Conservation (phyloP, 2,329 filamentous ascomycete genomes). For the Hypoxylon sp. region DNA sequence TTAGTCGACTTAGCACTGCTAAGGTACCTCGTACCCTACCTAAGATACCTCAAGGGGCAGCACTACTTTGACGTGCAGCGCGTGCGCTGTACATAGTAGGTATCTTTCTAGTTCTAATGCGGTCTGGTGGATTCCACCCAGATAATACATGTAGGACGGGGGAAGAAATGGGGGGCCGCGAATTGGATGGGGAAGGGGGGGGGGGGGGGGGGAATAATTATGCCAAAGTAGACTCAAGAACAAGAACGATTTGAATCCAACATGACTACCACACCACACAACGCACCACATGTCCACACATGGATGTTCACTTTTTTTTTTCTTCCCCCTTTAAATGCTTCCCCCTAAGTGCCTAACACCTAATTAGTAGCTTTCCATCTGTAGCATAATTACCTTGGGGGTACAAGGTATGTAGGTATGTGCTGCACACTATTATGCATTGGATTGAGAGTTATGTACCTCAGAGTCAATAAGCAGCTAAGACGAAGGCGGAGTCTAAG, state of each 20-base stretch:
- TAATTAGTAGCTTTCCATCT: constrained; percentile 33
- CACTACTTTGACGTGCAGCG: constrained; percentile 39
- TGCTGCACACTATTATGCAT: constrained; percentile 11
- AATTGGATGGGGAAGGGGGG: constrained; percentile 30
- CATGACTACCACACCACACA: constrained; percentile 38
- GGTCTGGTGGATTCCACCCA: constrained; percentile 39
- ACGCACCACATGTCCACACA: constrained; percentile 42
- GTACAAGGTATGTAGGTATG: neutral
- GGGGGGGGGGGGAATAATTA: constrained; percentile 13
- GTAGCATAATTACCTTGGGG: neutral
- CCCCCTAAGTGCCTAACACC: constrained; percentile 10
- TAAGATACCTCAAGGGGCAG: constrained; percentile 27
- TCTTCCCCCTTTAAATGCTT: constrained; percentile 3
- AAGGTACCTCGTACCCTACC: constrained; percentile 27
- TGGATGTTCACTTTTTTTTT: constrained; percentile 13
- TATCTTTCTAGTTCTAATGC: constrained; percentile 29
- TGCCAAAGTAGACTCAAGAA: constrained; percentile 17
- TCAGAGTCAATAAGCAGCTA: constrained; percentile 29
- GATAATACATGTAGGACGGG: constrained; percentile 38
- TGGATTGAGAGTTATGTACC: neutral
- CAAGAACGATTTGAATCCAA: constrained; percentile 2
- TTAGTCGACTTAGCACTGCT: constrained; percentile 15
- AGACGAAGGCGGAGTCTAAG: constrained; percentile 37
- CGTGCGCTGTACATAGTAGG: constrained; percentile 22
- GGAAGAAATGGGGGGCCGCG: constrained; percentile 23